Base-by-base conservation (phyloP, 257 asterid species). In the Plantago ovata region DNA sequence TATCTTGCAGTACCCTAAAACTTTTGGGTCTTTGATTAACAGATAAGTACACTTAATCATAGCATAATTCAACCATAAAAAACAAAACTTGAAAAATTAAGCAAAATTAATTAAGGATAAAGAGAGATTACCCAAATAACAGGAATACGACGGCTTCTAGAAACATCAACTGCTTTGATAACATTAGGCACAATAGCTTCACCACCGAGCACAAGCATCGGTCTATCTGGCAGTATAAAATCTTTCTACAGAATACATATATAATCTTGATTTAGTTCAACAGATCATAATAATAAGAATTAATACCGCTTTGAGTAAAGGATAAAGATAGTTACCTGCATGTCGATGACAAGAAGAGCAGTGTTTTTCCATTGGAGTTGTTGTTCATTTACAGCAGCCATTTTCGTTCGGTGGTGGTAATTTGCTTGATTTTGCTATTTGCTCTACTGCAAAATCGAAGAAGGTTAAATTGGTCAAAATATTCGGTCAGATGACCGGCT, bases 341-440 rank as follows among this genome's bases (percentile, higher is more conserved):
- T 86, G 70, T 84, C 98, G 61, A 90, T 81, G 38, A 90, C 89
- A 13, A 90, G 84, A 47, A 86, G 89, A 66, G 96, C 96, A 23
- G 95, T 84, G 69, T 53, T 66, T 41, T 68, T 84, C 97, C 90
- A 84, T 58, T 76, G 78, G 42, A 28, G 24, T 53, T 80, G n/a
- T n/a, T n/a, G n/a, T n/a, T n/a, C n/a, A n/a, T n/a, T 74, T 53
- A 16, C 47, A 40, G 62, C 58, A 45, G 77, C 86, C 95, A 89
- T 84, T 77, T 68, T 49, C 38, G 60, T 68, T n/a, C n/a, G n/a
- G n/a, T n/a, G n/a, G n/a, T n/a, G 41, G 20, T 42, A 1, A 20
- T 13, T 50, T 44, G 4, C 28, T 39, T 54, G 24, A 12, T 51
- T 22, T n/a, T n/a, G n/a, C n/a, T n/a, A n/a, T n/a, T n/a, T n/a